Evolutionary conservation across 768 basidiomycete genomes (phyloP).

Genomic region (Tremella yokohamensis): DNA sequence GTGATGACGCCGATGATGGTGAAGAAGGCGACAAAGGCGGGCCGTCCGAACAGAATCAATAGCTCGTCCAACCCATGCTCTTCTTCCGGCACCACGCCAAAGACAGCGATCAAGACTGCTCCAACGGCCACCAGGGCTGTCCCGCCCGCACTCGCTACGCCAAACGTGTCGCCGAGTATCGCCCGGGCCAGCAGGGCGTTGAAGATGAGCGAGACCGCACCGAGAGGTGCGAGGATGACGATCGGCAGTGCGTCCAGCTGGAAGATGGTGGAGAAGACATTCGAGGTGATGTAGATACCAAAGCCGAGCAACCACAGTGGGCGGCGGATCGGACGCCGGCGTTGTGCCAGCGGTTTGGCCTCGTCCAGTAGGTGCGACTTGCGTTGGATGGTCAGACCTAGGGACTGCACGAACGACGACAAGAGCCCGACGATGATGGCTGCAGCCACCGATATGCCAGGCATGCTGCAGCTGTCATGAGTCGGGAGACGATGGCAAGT

Average conservation of each 20-base stretch:
- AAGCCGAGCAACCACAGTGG: slow-evolving; percentile 88
- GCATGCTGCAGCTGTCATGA: slow-evolving; percentile 15
- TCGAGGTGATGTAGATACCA: slow-evolving; percentile 79
- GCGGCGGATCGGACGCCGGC: slow-evolving; percentile 69
- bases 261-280: slow-evolving; percentile 79
- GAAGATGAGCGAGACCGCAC: slow-evolving; percentile 90
- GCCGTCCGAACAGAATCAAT: slow-evolving; percentile 67
- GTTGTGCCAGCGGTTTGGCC: slow-evolving; percentile 61
- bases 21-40: slow-evolving; percentile 77
- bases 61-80: slow-evolving; percentile 83
- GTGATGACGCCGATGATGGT: slow-evolving; percentile 65
- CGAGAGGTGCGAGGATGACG: slow-evolving; percentile 88
- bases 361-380: slow-evolving; percentile 88
- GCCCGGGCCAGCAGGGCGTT: slow-evolving; percentile 87
- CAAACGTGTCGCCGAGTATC: slow-evolving; percentile 79
- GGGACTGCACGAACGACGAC: slow-evolving; percentile 81
- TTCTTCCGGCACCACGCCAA: slow-evolving; percentile 84
- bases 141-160: slow-evolving; percentile 77
- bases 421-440: slow-evolving; percentile 63
- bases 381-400: slow-evolving; percentile 85
- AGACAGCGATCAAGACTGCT: slow-evolving; percentile 81
- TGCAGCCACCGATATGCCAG: slow-evolving; percentile 43
- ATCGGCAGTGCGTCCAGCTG: slow-evolving; percentile 92
- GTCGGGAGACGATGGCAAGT: background rate
- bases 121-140: slow-evolving; percentile 83